A percentile compares a stretch with the other conserved stretches of the same genome.
These are phyloP conservation scores for Starmera stellimalicola DNA, from an alignment of 1,139 yeast genomes.

Conservation along the genomic window DNA sequence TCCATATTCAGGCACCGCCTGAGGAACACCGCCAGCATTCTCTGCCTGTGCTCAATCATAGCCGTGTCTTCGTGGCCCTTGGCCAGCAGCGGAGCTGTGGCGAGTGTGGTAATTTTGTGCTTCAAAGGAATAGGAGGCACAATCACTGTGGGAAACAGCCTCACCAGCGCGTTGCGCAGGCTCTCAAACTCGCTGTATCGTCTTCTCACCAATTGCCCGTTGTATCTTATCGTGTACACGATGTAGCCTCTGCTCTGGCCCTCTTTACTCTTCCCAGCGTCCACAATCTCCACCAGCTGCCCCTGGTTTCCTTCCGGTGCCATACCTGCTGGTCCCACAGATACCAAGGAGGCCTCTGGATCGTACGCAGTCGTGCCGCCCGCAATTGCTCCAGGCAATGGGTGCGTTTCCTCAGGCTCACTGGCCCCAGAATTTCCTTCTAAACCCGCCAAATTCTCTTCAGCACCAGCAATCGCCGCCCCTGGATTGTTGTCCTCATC, in stretches of 20 bases:
- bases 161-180: conserved; percentile 52
- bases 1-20: conserved; percentile 58
- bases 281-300: conserved; percentile 34
- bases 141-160: conserved; percentile 67
- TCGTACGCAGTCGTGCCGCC: conserved; percentile 13
- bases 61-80: conserved; percentile 30
- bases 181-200: conserved; percentile 83
- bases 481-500: conserved; percentile 7
- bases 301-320: conserved; percentile 3
- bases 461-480: background rate
- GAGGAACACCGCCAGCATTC: conserved; percentile 66
- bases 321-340: conserved; percentile 5
- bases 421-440: too few relatives aligned
- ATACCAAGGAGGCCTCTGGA: conserved; percentile 12
- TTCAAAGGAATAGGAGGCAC: conserved; percentile 93
- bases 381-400: too few relatives aligned
- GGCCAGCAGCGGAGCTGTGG: conserved; percentile 39
- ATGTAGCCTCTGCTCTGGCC: conserved; percentile 61
- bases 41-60: conserved; percentile 49
- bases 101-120: conserved; percentile 44
- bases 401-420: too few relatives aligned
- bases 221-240: conserved; percentile 66
- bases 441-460: too few relatives aligned
- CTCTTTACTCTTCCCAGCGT: conserved; percentile 74
- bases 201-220: conserved; percentile 46